Percentiles rank a stretch among this genome's conserved stretches.
These are phyloP conservation scores for Osmanthus fragrans DNA, from an alignment of 257 asterid species.

Conservation along the genomic window DNA sequence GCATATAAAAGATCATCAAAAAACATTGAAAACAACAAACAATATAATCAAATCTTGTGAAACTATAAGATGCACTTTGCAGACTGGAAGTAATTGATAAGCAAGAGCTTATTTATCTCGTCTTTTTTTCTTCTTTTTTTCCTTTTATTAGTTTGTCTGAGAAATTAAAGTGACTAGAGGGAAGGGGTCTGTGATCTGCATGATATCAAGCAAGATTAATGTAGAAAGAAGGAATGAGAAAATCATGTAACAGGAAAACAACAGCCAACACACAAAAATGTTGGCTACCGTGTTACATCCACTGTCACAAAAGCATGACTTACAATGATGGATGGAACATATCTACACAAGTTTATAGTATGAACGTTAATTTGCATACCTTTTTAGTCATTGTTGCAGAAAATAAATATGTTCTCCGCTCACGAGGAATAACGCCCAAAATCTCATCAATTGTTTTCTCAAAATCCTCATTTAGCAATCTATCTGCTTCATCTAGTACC, in stretches of 20 bases:
- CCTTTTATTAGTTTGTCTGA: neutral
- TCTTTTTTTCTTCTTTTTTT: neutral
- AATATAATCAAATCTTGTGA: neutral
- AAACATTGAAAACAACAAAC: neutral
- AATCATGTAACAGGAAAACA: neutral
- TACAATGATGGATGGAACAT: neutral
- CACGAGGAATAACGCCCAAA: slow-evolving; percentile 74
- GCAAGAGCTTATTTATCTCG: slow-evolving; percentile 2
- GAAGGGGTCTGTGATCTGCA: neutral
- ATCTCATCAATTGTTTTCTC: slow-evolving; percentile 78
- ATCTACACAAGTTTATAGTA: neutral
- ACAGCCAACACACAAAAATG: neutral
- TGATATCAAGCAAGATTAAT: neutral
- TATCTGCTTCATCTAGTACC: slow-evolving; percentile 97
- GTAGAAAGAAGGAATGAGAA: neutral
- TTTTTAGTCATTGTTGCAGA: slow-evolving; percentile 98
- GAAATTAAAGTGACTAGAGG: neutral
- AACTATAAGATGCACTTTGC: neutral
- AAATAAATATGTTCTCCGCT: slow-evolving; percentile 81
- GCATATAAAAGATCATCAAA: neutral
- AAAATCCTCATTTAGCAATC: slow-evolving; percentile 86
- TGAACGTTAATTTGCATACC: slow-evolving; percentile 35
- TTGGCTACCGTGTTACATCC: neutral
- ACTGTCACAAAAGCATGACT: neutral
- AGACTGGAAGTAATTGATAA: neutral